Evolutionary conservation across 495 filamentous ascomycete species (phyloP), one percentile per base, ranked within the genome.

Genomic region (Penicillium malachiteum): DNA sequence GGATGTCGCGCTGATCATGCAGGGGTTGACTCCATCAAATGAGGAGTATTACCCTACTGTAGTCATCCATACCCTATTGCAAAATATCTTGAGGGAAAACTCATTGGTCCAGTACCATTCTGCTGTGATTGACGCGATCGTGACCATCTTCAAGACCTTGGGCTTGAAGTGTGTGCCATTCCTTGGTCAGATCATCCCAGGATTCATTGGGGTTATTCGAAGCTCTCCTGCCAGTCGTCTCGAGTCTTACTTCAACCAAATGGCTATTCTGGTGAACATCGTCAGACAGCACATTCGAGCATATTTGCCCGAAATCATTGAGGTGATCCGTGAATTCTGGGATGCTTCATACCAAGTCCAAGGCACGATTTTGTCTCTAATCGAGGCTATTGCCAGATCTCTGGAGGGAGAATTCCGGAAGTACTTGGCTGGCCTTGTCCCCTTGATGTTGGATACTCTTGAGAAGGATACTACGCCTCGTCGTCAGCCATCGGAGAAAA

Each of bases 21-120:
- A 87, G 56, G 92, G 94, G 10, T 81, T 96, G n/a, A 97, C 92
- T 2, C 95, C 94, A 3, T 96, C 91, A 0, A 94, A 90, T 55
- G 95, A 99, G 63, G 94, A 99, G 55, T 99, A 97, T 64, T 97
- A 96, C 64, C 94, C 94, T 3, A 97, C 95, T 0, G 92, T 99
- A 16, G 95, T 97, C 39, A 96, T 99, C 64, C 94, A 95, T 61
- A 93, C 93, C 1, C 76, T 99, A 42, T 84, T 97, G 65, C 87
- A 90, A 48, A 81, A 78, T 49, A 90, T 99, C 51, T 72, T 99
- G 40, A 90, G 90, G 58, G 94, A 99, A 63, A 85, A 84, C 40
- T 96, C 94, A 2, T 73, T 97, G 43, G 80, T 84, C 6, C 87
- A 93, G 59, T 91, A 95, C 63, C 94, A 99, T 65, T 94, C 91